Evolutionary conservation across 2,329 filamentous ascomycete genomes (phyloP), one percentile per base, ranked within the genome.

Genomic region (Neopestalotiopsis rosae): DNA sequence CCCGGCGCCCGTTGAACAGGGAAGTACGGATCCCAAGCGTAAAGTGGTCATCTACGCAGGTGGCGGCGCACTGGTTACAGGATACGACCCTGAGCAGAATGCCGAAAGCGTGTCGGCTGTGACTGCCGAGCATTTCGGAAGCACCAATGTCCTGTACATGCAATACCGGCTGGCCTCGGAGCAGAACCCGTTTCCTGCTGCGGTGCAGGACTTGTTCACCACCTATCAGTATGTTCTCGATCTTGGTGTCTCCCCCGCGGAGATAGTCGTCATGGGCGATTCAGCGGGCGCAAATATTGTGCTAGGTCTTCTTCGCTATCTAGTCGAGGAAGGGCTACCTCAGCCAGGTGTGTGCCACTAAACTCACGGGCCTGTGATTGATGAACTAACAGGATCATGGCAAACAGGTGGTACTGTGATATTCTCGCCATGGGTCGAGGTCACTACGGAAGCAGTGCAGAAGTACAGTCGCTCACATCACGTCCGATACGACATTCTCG

Each of bases 381-480:
- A 40, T 38, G 72, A 68, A 45, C 49, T 3, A 66, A 49, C 52
- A 45, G 2, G n/a, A 38, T 0, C 64, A 71, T 58, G 62, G 66
- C 58, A 58, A 70, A 4, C 32, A 70, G 67, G 72, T 30, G 61
- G 71, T 59, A 66, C 63, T 7, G 67, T 69, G 67, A 52, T 62
- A 30, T 75, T 69, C 42, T 75, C 70, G n/a, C 74, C 70, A 4
- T 76, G 72, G 76, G 69, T 72, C 28, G 68, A 70, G 17, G 71
- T 71, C 38, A 74, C 71, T 10, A 45, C 42, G n/a, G 68, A 70
- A 7, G 69, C 68, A 0, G 70, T 63, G 20, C 17, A 63, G 7
- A 67, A 40, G 12, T 72, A 69, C 24, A 67, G 64, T 42, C 45
- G 52, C 13, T 69, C 40, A 6, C 24, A n/a, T 57, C 67, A 20